Evolutionary conservation across 352 stramenopile species (phyloP).

Genomic region (Globisporangium nodosum): DNA sequence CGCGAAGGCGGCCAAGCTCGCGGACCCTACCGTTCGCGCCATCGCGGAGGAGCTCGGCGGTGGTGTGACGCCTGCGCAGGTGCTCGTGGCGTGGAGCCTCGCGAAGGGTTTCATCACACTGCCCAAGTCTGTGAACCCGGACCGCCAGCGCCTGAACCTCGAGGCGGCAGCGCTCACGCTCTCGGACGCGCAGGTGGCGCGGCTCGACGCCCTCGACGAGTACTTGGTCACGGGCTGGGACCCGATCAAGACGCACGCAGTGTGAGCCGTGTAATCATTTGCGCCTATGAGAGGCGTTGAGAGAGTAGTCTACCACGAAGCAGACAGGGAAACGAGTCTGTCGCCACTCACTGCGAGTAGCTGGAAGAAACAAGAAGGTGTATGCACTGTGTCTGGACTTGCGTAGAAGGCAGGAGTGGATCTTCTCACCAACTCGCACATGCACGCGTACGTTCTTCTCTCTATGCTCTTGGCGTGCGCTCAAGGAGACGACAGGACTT

Average conservation of each 20-base stretch:
- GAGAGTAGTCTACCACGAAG: too few species aligned
- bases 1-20: conserved; percentile 6
- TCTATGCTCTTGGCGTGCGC: too few species aligned
- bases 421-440: too few species aligned
- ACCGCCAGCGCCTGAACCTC: conserved; percentile 55
- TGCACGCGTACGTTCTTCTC: too few species aligned
- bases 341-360: too few species aligned
- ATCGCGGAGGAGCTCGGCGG: conserved; percentile 21
- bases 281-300: too few species aligned
- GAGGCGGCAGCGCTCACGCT: conserved; percentile 29
- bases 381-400: too few species aligned
- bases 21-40: conserved; percentile 20
- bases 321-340: too few species aligned
- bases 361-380: too few species aligned
- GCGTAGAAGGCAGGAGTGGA: too few species aligned
- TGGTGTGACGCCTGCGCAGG: conserved; percentile 10
- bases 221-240: conserved; percentile 56
- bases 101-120: conserved; percentile 30
- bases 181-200: conserved; percentile 29
- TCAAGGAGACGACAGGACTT: too few species aligned
- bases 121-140: conserved; percentile 52
- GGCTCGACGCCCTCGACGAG: conserved; percentile 34
- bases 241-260: conserved; percentile 36
- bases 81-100: conserved; percentile 32
- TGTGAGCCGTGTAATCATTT: conserved; percentile 13